phyloP scores from a whole-genome alignment of 306 rosid genomes.

The Sechiopsis laciniata region DNA sequence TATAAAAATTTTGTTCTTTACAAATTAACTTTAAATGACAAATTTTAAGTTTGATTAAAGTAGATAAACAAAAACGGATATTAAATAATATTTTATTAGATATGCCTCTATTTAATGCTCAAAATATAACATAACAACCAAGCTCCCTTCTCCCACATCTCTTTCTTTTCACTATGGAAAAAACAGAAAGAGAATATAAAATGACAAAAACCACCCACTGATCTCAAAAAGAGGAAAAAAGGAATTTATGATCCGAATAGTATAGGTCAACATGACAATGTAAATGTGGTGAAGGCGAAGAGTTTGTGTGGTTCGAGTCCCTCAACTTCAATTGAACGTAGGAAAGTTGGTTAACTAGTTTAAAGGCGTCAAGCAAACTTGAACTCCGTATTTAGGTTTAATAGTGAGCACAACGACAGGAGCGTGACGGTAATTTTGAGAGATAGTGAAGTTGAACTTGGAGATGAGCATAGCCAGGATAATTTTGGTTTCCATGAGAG shows the following conservation, averaged over 20 bases:
- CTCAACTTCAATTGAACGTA: too few species aligned
- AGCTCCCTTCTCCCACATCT: background rate
- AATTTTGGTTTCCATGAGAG: conserved; percentile 87
- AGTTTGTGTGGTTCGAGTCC: too few species aligned
- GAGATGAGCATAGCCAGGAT: conserved; percentile 82
- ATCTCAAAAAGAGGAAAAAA: background rate
- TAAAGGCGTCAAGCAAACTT: conserved; percentile 67
- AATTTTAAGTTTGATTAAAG: too few species aligned
- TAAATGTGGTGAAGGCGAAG: too few species aligned
- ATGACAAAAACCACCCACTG: background rate
- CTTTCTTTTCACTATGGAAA: conserved; percentile 14
- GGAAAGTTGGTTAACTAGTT: background rate
- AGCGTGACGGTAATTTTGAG: conserved; percentile 72
- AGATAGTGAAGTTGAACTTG: conserved; percentile 51
- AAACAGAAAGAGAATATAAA: conserved; percentile 9
- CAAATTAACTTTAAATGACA: too few species aligned
- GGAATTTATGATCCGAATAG: too few species aligned
- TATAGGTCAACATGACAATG: too few species aligned
- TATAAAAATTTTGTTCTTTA: too few species aligned
- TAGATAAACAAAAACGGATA: too few species aligned
- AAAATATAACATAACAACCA: conserved; percentile 5
- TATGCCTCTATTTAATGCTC: conserved; percentile 6
- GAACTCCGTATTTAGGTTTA: conserved; percentile 88
- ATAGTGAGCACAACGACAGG: conserved; percentile 80
- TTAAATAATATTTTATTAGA: too few species aligned